Percentiles rank a stretch among this genome's conserved stretches.
Conservation (phyloP, 1,139 yeast genomes). For the Debaryomycetaceae sp. region DNA sequence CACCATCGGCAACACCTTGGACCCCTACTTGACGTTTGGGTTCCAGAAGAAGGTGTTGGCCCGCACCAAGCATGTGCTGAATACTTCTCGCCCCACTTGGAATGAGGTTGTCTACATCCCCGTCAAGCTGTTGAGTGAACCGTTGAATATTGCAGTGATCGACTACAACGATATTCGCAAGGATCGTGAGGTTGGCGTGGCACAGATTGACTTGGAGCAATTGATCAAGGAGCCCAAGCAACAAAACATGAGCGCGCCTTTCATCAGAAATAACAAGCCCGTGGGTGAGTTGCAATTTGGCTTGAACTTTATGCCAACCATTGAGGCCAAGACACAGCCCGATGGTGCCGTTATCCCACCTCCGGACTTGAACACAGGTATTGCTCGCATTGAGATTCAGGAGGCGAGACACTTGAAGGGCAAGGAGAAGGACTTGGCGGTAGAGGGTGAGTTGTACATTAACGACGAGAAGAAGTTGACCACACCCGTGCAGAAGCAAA, state of each 20-base stretch:
- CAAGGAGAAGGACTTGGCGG: conserved; percentile 46
- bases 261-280: conserved; percentile 74
- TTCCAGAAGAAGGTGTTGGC: conserved; percentile 56
- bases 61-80: conserved; percentile 59
- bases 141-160: conserved; percentile 61
- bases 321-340: conserved; percentile 69
- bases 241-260: conserved; percentile 48
- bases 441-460: conserved; percentile 67
- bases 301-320: conserved; percentile 71
- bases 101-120: conserved; percentile 72
- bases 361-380: conserved; percentile 92
- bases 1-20: conserved; percentile 72
- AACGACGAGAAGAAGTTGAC: conserved; percentile 56
- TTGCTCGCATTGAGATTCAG: conserved; percentile 54
- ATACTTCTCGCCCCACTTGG: conserved; percentile 76
- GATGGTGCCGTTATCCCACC: conserved; percentile 87
- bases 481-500: conserved; percentile 56
- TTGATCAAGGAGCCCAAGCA: conserved; percentile 54
- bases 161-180: conserved; percentile 78
- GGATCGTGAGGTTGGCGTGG: conserved; percentile 76
- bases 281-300: conserved; percentile 74
- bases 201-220: conserved; percentile 69
- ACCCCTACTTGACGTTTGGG: conserved; percentile 80
- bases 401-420: conserved; percentile 49
- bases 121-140: conserved; percentile 74